Percentiles rank a stretch among this genome's conserved stretches.
These are phyloP conservation scores for Eutrema heterophyllum DNA, from an alignment of 345 rosid species.

Conservation along the genomic window DNA sequence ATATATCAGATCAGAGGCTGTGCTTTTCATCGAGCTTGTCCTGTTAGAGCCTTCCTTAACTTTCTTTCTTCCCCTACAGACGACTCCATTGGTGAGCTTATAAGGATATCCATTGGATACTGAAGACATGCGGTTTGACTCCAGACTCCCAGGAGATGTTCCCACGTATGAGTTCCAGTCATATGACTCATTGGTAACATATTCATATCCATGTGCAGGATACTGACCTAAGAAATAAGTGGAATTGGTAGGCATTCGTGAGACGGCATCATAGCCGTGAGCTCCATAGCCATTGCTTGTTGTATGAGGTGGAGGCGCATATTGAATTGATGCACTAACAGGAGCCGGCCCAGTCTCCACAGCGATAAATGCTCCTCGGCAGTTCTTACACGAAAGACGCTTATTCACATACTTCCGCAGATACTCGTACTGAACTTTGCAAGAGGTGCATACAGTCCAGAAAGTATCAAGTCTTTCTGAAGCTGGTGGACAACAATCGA, in stretches of 20 bases:
- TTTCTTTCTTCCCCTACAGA: slow-evolving; percentile 38
- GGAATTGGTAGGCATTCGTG: slow-evolving; percentile 34
- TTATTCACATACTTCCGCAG: slow-evolving; percentile 92
- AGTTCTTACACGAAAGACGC: slow-evolving; percentile 97
- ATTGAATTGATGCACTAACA: slow-evolving; percentile 69
- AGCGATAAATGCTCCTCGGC: slow-evolving; percentile 87
- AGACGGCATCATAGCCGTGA: slow-evolving; percentile 56
- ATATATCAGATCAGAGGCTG: slow-evolving; percentile 21
- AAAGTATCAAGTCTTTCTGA: slow-evolving; percentile 76
- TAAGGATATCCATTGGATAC: slow-evolving; percentile 44
- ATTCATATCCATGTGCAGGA: slow-evolving; percentile 76
- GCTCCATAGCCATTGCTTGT: slow-evolving; percentile 54
- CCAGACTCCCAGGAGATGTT: slow-evolving; percentile 46
- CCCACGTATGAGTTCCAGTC: slow-evolving; percentile 70
- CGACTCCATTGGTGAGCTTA: slow-evolving; percentile 52
- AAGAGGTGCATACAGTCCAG: slow-evolving; percentile 98
- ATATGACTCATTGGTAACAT: slow-evolving; percentile 63
- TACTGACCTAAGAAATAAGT: slow-evolving; percentile 62
- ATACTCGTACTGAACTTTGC: slow-evolving; percentile 98
- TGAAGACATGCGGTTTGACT: slow-evolving; percentile 46
- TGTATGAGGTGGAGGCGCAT: slow-evolving; percentile 30
- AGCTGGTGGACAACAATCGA: slow-evolving; percentile 44
- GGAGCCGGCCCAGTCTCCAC: slow-evolving; percentile 86
- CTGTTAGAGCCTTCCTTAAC: slow-evolving; percentile 45
- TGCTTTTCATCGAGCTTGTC: slow-evolving; percentile 38